A percentile compares a stretch with the other conserved stretches of the same genome.
phyloP scores from a whole-genome alignment of 495 filamentous ascomycete genomes.

The Paragyromitra xinjiangensis region DNA sequence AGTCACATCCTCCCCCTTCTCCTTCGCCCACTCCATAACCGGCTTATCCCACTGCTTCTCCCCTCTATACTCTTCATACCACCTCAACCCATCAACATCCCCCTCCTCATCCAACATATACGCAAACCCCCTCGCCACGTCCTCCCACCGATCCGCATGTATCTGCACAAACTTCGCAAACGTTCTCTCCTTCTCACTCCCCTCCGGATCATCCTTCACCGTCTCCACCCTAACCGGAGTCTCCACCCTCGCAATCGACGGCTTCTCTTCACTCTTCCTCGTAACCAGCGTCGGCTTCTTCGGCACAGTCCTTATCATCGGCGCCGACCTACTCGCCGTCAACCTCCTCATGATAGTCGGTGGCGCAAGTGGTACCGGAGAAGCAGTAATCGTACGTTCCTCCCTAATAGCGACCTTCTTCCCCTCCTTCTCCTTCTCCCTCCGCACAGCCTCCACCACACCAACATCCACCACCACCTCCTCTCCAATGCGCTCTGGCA shows the following conservation, averaged over 20 bases:
- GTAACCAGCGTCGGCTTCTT: background rate
- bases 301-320: background rate
- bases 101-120: constrained; percentile 10
- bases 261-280: background rate
- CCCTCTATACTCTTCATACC: constrained; percentile 8
- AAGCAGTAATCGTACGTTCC: background rate
- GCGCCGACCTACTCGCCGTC: background rate
- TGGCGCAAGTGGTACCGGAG: background rate
- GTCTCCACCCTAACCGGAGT: background rate
- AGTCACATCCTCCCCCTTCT: constrained; percentile 2
- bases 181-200: background rate
- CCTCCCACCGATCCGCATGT: constrained; percentile 6
- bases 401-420: background rate
- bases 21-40: constrained; percentile 7
- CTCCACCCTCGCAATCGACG: background rate
- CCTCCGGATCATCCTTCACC: constrained; percentile 1
- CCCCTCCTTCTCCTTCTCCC: background rate
- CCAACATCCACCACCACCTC: background rate
- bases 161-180: constrained; percentile 1
- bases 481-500: background rate
- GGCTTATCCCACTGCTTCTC: constrained; percentile 5
- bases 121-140: constrained; percentile 3
- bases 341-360: background rate
- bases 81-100: constrained; percentile 5
- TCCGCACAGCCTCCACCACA: background rate